phyloP scores from a whole-genome alignment of 176 grass and related monocot genomes.

The Zoysia pacifica region DNA sequence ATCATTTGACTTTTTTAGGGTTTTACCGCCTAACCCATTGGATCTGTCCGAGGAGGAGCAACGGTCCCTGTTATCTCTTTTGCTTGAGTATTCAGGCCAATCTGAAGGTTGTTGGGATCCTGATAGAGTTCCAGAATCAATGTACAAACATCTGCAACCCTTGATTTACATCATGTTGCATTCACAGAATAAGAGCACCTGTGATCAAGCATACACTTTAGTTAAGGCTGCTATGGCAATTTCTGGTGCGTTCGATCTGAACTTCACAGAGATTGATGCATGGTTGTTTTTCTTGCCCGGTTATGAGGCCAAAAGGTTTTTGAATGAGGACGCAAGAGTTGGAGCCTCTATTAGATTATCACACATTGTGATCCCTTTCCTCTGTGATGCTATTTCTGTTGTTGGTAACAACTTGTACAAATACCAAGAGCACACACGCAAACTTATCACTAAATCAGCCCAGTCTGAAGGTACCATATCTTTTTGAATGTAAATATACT shows the following conservation, averaged over 20 bases:
- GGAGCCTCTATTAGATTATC: slow-evolving; percentile 58
- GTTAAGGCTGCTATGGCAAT: slow-evolving; percentile 75
- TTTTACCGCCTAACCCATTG: slow-evolving; percentile 69
- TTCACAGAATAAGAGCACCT: slow-evolving; percentile 56
- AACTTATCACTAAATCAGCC: slow-evolving; percentile 56
- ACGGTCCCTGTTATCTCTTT: slow-evolving; percentile 68
- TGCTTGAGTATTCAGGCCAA: slow-evolving; percentile 66
- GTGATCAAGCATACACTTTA: slow-evolving; percentile 70
- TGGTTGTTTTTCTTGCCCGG: slow-evolving; percentile 83
- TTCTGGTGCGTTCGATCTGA: slow-evolving; percentile 80
- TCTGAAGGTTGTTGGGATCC: slow-evolving; percentile 43
- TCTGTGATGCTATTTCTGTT: slow-evolving; percentile 85
- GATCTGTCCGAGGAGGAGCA: slow-evolving; percentile 66
- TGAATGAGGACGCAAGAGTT: slow-evolving; percentile 39
- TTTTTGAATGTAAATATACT: slow-evolving; percentile 10
- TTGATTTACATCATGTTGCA: slow-evolving; percentile 63
- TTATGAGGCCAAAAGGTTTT: slow-evolving; percentile 37
- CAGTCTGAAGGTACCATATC: slow-evolving; percentile 60
- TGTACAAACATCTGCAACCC: slow-evolving; percentile 88
- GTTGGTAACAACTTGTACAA: slow-evolving; percentile 93
- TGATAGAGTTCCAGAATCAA: slow-evolving; percentile 69
- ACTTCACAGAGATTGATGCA: slow-evolving; percentile 75
- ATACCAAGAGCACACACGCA: slow-evolving; percentile 70
- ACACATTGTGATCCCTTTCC: slow-evolving; percentile 75
- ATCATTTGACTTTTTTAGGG: slow-evolving; percentile 82